A percentile compares a stretch with the other conserved stretches of the same genome.
phyloP scores from a whole-genome alignment of 2,329 filamentous ascomycete genomes.

The Huntiella bhutanensis region DNA sequence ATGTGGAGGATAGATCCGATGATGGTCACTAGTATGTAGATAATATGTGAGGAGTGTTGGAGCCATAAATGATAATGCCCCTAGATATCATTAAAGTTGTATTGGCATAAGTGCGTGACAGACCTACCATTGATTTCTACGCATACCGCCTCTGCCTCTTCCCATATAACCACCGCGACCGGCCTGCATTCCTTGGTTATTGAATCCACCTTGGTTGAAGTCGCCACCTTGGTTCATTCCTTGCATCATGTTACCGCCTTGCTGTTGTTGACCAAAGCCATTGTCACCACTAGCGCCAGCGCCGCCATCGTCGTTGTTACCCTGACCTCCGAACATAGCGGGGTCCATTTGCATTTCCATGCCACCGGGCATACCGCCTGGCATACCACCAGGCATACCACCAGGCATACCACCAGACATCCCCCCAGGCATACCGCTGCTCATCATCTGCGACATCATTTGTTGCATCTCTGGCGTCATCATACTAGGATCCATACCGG shows the following conservation, averaged over 20 bases:
- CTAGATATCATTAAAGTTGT: background rate
- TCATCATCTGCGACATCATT: conserved; percentile 54
- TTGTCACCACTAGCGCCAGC: background rate
- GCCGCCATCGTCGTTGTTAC: conserved; percentile 21
- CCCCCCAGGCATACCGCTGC: background rate
- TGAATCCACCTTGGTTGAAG: conserved; percentile 5
- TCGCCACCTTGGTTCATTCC: conserved; percentile 1
- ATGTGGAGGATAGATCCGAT: background rate
- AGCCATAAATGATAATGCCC: too few species aligned
- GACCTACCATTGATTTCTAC: conserved; percentile 10
- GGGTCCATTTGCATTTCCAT: conserved; percentile 52
- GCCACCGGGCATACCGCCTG: conserved; percentile 19
- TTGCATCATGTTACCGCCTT: conserved; percentile 3
- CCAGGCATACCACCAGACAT: conserved; percentile 14
- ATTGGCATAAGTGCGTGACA: background rate
- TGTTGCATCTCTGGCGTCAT: conserved; percentile 47
- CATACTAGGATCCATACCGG: conserved; percentile 25
- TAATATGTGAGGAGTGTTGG: too few species aligned
- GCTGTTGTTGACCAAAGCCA: conserved; percentile 7
- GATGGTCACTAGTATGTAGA: too few species aligned
- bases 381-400: conserved; percentile 30
- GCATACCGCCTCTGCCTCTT: conserved; percentile 7
- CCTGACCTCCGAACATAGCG: conserved; percentile 28
- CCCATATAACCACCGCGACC: conserved; percentile 6
- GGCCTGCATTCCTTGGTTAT: conserved; percentile 6